Percentiles rank a stretch among this genome's conserved stretches.
These are phyloP conservation scores for Symbiodinium natans DNA, from an alignment of 73 alveolate genomes.

Conservation along the genomic window DNA sequence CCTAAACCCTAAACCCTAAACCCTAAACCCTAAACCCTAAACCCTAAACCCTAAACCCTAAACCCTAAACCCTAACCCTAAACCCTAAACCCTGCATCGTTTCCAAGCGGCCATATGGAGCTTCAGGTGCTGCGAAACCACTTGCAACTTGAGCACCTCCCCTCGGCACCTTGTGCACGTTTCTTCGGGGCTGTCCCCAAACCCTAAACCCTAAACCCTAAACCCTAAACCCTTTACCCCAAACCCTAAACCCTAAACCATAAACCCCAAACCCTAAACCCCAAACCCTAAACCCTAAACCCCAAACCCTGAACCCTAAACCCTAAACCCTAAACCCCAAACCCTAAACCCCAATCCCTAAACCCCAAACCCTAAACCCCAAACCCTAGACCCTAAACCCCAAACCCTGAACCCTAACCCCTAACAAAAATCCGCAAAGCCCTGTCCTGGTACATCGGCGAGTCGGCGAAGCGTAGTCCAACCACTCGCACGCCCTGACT, in stretches of 20 bases:
- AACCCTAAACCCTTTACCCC: background rate
- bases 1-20: background rate
- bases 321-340: too few relatives aligned
- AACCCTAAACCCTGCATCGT: background rate
- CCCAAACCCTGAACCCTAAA: too few relatives aligned
- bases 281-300: background rate
- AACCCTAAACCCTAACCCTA: background rate
- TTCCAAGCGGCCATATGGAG: too few relatives aligned
- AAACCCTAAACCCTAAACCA: background rate
- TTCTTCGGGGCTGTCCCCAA: too few relatives aligned
- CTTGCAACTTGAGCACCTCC: too few relatives aligned
- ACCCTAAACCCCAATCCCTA: background rate
- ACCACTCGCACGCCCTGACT: slow-evolving; percentile 19
- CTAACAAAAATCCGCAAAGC: background rate
- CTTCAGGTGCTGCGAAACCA: too few relatives aligned
- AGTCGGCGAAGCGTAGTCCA: slow-evolving; percentile 44
- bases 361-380: background rate
- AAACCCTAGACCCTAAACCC: background rate
- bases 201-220: background rate
- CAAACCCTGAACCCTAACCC: background rate
- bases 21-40: background rate
- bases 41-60: background rate
- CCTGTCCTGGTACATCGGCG: slow-evolving; percentile 80
- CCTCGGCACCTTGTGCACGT: too few relatives aligned
- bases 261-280: background rate